These are phyloP conservation scores for Glycine latifolia DNA, from an alignment of 306 rosid species.

Conservation along the genomic window DNA sequence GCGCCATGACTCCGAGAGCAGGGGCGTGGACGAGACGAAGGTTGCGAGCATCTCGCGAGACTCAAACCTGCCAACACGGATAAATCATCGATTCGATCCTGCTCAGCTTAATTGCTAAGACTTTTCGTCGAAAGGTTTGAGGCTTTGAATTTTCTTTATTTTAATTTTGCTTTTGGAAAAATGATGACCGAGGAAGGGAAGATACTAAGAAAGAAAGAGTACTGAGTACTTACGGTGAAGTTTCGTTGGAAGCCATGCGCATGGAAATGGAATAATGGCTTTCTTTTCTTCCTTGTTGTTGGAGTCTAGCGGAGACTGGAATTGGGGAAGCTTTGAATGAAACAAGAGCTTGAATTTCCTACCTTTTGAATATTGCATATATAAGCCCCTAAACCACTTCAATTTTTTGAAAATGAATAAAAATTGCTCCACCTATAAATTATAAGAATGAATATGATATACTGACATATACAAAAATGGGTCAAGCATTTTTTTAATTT, in stretches of 20 bases:
- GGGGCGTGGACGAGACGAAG: conserved; percentile 70
- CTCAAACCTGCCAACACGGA: conserved; percentile 62
- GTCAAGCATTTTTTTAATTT: neutral
- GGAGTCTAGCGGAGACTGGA: neutral
- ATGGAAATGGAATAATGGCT: neutral
- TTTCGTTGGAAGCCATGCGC: conserved; percentile 72
- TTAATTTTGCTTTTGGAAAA: neutral
- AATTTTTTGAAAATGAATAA: neutral
- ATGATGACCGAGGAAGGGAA: too few relatives aligned
- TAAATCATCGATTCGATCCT: neutral
- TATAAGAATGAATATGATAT: neutral
- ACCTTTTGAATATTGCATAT: neutral
- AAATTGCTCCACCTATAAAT: neutral
- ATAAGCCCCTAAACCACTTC: neutral
- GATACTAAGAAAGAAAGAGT: neutral
- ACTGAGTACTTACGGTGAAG: conserved; percentile 70
- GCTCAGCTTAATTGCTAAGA: too few relatives aligned
- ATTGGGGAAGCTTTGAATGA: neutral
- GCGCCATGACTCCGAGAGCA: conserved; percentile 78
- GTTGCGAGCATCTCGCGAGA: conserved; percentile 75
- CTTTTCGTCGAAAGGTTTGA: neutral
- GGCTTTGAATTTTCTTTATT: neutral
- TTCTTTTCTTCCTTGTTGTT: too few relatives aligned
- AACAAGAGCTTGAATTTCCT: neutral
- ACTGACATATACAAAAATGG: neutral